Percentiles rank a stretch among this genome's conserved stretches.
Evolutionary conservation across 495 filamentous ascomycete species (phyloP).

Genomic region (Penicillium simplicissimum): DNA sequence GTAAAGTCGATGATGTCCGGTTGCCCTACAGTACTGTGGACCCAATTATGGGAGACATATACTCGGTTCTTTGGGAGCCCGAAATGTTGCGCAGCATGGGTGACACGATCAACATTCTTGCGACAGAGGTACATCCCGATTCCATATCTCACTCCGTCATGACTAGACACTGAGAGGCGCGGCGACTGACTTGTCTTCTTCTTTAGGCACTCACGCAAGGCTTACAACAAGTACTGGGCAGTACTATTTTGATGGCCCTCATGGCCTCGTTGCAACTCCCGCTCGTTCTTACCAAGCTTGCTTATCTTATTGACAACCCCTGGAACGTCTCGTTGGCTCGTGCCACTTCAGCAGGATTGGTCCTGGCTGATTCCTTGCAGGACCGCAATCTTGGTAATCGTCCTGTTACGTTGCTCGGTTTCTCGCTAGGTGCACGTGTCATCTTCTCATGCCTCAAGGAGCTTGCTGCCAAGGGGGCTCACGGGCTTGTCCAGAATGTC

Average conservation of each 20-base stretch:
- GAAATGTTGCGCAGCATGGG: constrained; percentile 98
- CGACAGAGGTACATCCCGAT: constrained; percentile 79
- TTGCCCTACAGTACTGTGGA: constrained; percentile 94
- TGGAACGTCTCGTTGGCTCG: constrained; percentile 94
- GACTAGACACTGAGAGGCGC: not conserved
- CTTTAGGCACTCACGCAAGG: constrained; percentile 87
- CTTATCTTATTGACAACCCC: constrained; percentile 97
- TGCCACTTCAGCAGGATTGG: constrained; percentile 84
- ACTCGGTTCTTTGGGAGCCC: constrained; percentile 96
- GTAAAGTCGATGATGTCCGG: constrained; percentile 94
- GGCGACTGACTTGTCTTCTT: constrained; percentile 13
- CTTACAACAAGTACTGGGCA: constrained; percentile 91
- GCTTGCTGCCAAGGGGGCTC: constrained; percentile 82
- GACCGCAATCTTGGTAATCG: constrained; percentile 88
- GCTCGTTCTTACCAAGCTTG: constrained; percentile 87
- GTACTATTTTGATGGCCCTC: constrained; percentile 79
- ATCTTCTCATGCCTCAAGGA: constrained; percentile 93
- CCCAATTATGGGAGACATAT: constrained; percentile 97
- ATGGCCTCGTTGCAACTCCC: constrained; percentile 96
- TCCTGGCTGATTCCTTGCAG: constrained; percentile 91
- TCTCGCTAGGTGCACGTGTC: constrained; percentile 87
- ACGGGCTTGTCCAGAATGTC: constrained; percentile 90
- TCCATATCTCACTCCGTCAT: not conserved
- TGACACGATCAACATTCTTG: constrained; percentile 96
- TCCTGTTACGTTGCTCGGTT: constrained; percentile 94